phyloP scores from a whole-genome alignment of 148 eudicot genomes.

The Cornus kousa region DNA sequence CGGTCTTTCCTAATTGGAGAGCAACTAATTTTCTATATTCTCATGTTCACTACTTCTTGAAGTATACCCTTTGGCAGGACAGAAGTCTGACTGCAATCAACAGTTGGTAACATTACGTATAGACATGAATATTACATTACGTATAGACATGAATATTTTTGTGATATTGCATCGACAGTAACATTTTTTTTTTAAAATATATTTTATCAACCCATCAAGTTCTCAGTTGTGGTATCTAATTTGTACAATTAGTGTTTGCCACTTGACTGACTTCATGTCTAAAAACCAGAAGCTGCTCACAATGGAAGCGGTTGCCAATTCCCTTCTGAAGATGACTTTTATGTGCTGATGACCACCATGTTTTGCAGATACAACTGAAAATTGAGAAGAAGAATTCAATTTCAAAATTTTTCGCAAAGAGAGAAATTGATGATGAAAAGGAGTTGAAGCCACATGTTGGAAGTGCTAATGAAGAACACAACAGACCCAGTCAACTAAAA shows the following conservation, averaged over 20 bases:
- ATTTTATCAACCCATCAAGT: neutral
- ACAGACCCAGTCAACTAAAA: constrained; percentile 18
- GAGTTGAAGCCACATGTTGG: constrained; percentile 26
- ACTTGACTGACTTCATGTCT: neutral
- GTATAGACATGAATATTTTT: neutral
- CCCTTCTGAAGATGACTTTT: neutral
- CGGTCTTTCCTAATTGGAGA: no score
- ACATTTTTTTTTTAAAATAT: neutral
- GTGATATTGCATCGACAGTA: neutral
- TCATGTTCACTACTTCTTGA: neutral
- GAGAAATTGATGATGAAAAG: constrained; percentile 23
- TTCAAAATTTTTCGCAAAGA: constrained; percentile 74
- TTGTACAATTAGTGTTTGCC: neutral
- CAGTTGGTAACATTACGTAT: no score
- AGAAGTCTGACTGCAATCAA: neutral
- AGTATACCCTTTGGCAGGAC: neutral
- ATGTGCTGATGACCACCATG: neutral
- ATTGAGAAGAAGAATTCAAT: constrained; percentile 56
- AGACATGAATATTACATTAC: neutral
- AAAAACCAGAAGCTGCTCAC: neutral
- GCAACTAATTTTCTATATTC: neutral
- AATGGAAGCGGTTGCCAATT: neutral
- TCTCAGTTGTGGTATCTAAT: neutral
- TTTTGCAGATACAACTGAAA: constrained; percentile 66
- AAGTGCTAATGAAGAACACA: constrained; percentile 21